Evolutionary conservation across 2,329 filamentous ascomycete species (phyloP).

Genomic region (Thelonectria discophora): DNA sequence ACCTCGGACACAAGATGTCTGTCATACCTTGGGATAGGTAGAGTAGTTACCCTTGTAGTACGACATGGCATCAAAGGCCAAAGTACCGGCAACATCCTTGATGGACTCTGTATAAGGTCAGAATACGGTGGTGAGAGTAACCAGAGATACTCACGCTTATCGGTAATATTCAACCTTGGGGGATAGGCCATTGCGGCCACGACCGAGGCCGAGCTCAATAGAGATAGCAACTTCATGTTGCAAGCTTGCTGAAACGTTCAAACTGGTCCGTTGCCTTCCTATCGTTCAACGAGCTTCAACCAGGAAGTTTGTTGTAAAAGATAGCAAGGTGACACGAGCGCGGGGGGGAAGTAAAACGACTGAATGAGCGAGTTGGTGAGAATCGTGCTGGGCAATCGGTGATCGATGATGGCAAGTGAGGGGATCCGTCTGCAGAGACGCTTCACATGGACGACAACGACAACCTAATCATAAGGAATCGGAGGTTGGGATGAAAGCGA

Average conservation of each 20-base stretch:
- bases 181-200: slow-evolving; percentile 15
- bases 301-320: not conserved
- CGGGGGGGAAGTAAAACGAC: too few relatives aligned
- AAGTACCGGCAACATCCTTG: slow-evolving; percentile 65
- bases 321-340: too few relatives aligned
- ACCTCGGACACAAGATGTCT: not conserved
- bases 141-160: slow-evolving; percentile 26
- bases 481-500: not conserved
- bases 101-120: slow-evolving; percentile 62
- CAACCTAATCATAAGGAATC: not conserved
- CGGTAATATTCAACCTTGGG: slow-evolving; percentile 27
- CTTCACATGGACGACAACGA: not conserved
- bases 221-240: slow-evolving; percentile 22
- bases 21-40: slow-evolving; percentile 55
- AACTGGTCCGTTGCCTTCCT: not conserved
- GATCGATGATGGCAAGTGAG: not conserved
- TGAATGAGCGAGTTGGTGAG: not conserved
- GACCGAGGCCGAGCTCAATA: slow-evolving; percentile 14
- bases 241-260: not conserved
- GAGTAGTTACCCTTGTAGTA: slow-evolving; percentile 71
- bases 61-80: slow-evolving; percentile 69
- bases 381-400: not conserved
- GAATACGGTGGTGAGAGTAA: not conserved
- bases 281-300: slow-evolving; percentile 12
- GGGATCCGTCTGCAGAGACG: too few relatives aligned